Base-by-base conservation (phyloP, 1,139 yeast genomes). In the Candida smagusa region DNA sequence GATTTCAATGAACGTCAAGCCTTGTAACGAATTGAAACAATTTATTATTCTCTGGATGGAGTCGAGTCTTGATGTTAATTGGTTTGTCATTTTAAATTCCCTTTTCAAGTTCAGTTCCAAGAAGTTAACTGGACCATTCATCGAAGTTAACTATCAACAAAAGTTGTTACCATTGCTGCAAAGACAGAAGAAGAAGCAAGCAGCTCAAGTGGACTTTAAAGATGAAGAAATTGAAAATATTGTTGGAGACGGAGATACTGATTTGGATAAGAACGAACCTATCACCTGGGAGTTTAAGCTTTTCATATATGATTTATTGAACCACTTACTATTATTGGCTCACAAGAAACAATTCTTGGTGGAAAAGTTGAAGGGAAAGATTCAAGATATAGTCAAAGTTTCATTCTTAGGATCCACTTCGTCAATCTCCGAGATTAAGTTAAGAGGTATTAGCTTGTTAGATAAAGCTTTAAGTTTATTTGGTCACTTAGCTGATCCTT, bases 391-490 rank as follows among this genome's bases (percentile, higher is more conserved):
- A 30, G 83, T 90, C 25, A 82, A 84, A 46, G 70, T 89, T n/a
- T 82, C 96, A 1, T 89, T 88, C 52, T 72, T 85, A 13, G 90
- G 96, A 0, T 81, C 96, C 0, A 84, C 96, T 0, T 77, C 95
- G 0, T 74, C 83, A 2, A 74, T 87, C 3, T 61, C 76, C 22
- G 68, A 72, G 6, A 65, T 89, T 42, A 79, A 88, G 47, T 58
- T 82, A 9, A 60, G 74, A 30, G 96, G 97, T 1, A 65, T 90
- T 31, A 68, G 70, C 25, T 64, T 90, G 19, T 66, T 92, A 28
- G 70, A 69, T 42, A 58, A 58, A 30, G 63, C 65, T 0, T 52
- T 72, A 31, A 63, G 59, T 8, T 48, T 69, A 8, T 71, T 70
- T 56, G 87, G 88, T 9, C 66, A 65, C 25, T 63, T 81, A 40